These are phyloP conservation scores for Leccinum pellstonianum DNA, from an alignment of 768 basidiomycete species.

Conservation along the genomic window DNA sequence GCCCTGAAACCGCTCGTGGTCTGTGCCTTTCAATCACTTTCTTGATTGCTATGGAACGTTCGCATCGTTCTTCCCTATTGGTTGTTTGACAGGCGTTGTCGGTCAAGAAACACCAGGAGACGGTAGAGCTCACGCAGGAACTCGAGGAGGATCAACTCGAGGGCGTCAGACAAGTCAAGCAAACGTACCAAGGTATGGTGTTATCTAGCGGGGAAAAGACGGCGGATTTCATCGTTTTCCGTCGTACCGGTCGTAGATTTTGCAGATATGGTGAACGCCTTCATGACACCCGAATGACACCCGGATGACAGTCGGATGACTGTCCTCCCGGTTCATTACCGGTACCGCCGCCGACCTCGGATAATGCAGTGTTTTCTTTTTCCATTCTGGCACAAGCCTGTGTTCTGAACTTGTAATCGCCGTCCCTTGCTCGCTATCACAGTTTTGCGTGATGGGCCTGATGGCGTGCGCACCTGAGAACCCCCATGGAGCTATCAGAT, in stretches of 20 bases:
- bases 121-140: slow-evolving; percentile 18
- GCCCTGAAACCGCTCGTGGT: slow-evolving; percentile 29
- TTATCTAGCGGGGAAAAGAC: not conserved
- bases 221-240: not conserved
- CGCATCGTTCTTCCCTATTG: no score
- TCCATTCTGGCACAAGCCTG: not conserved
- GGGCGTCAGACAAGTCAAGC: slow-evolving; percentile 20
- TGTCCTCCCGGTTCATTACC: not conserved
- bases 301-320: not conserved
- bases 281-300: slow-evolving; percentile 13
- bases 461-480: not conserved
- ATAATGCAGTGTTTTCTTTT: not conserved
- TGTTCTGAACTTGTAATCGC: not conserved
- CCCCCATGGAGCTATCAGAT: not conserved
- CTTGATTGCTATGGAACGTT: not conserved
- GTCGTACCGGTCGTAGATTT: slow-evolving; percentile 13
- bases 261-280: slow-evolving; percentile 17
- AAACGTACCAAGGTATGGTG: slow-evolving; percentile 22
- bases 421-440: not conserved
- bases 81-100: slow-evolving; percentile 21
- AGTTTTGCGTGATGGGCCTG: not conserved
- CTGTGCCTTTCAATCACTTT: not conserved
- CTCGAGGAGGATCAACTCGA: slow-evolving; percentile 27
- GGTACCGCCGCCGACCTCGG: not conserved
- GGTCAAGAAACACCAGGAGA: slow-evolving; percentile 29